Evolutionary conservation across 225 moss, liverwort and hornwort species (phyloP), one percentile per base, ranked within the genome.

Genomic region (Straminergon stramineum): DNA sequence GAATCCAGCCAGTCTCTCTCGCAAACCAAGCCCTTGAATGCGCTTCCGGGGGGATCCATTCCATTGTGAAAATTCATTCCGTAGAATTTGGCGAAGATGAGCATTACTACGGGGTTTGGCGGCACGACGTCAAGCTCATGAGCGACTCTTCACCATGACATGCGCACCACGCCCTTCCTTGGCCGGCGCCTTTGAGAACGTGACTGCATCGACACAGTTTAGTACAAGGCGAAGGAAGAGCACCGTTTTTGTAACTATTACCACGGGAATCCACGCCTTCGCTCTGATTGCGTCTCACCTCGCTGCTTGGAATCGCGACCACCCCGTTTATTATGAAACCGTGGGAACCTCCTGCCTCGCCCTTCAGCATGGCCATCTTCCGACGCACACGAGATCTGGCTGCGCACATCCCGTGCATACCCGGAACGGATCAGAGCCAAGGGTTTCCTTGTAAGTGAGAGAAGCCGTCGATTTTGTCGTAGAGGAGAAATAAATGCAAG

Each of bases 361-460:
- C 43, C 35, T 92, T 90, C 92, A 86, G 89, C 88, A 91, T 91
- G 89, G 89, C 88, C 85, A 58, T 88, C 17, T 93, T 93, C 70
- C 91, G 91, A 85, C 87, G 91, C 88, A 79, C 87, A 64, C 82
- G 91, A 90, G 93, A 91, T 91, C 85, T 91, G 79, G 90, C 90
- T 57, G 85, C 89, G 13, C 90, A 70, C 56, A 35, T 32, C 30
- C 51, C 71, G 61, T 79, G 88, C 83, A 37, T 65, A 62, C 57
- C 30, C 57, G 68, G 75, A 85, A 85, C 74, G 67, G 76, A 90
- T 64, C 80, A 85, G 51, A 84, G 74, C 79, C 56, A 64, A 77
- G 88, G 90, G 76, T 64, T 70, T 58, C 81, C 35, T 62, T 90
- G 88, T 88, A 78, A 92, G 85, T 88, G 87, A 89, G 75, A 43